Conservation (phyloP, 441 rosid genomes). For the Adansonia madagascariensis region DNA sequence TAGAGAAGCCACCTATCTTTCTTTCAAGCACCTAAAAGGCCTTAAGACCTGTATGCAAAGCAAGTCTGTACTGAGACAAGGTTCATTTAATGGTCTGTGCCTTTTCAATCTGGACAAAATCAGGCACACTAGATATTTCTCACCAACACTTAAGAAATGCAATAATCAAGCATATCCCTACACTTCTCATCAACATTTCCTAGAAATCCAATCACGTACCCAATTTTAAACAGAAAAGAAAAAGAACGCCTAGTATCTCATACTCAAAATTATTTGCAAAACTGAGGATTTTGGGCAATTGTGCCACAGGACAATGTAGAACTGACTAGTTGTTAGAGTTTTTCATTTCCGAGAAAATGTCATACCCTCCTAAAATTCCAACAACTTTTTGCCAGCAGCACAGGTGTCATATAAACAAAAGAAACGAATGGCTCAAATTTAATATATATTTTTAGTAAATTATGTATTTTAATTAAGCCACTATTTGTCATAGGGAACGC, state of each 20-base stretch:
- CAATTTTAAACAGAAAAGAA: background rate
- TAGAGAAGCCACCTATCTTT: background rate
- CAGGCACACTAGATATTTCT: constrained; percentile 1
- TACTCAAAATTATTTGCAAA: background rate
- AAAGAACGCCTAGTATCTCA: background rate
- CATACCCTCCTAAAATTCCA: background rate
- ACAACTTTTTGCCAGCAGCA: background rate
- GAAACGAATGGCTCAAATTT: background rate
- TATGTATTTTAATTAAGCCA: background rate
- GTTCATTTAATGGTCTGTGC: background rate
- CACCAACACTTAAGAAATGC: background rate
- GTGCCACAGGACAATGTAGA: background rate
- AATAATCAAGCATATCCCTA: background rate
- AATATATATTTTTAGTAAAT: background rate
- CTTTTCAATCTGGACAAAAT: background rate
- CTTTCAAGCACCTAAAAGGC: background rate
- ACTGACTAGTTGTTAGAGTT: background rate
- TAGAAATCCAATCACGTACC: background rate
- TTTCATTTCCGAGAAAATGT: background rate
- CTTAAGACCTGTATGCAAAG: background rate
- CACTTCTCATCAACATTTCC: constrained; percentile 2
- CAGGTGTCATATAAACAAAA: background rate
- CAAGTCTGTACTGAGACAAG: background rate
- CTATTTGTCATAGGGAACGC: background rate
- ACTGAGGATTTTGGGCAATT: background rate